phyloP scores from a whole-genome alignment of 2,329 filamentous ascomycete species.

The Rutstroemia sydowiana region DNA sequence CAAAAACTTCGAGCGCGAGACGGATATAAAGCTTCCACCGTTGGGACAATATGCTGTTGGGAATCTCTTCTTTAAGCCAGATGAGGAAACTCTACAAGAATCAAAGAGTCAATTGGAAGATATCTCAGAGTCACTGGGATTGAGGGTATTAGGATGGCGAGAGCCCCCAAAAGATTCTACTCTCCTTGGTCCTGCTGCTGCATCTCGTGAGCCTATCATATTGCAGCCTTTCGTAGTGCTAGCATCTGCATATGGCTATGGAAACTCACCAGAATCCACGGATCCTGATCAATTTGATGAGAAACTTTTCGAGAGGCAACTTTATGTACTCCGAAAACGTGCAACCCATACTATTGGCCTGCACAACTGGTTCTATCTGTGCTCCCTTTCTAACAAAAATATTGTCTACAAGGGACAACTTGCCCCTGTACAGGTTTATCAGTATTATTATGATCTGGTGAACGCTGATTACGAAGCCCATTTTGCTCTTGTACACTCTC shows the following conservation, averaged over 20 bases:
- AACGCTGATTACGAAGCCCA: slow-evolving; percentile 96
- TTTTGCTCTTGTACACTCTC: slow-evolving; percentile 93
- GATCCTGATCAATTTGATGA: slow-evolving; percentile 79
- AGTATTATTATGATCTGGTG: slow-evolving; percentile 95
- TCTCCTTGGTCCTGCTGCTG: slow-evolving; percentile 83
- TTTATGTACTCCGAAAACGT: slow-evolving; percentile 91
- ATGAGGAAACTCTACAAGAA: slow-evolving; percentile 80
- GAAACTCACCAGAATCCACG: slow-evolving; percentile 68
- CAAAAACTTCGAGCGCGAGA: slow-evolving; percentile 94
- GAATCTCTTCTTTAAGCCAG: slow-evolving; percentile 98
- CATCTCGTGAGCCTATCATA: slow-evolving; percentile 90
- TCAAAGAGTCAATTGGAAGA: slow-evolving; percentile 92
- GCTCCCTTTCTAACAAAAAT: slow-evolving; percentile 91
- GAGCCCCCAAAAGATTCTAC: slow-evolving; percentile 90
- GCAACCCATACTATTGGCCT: slow-evolving; percentile 90
- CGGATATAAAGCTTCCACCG: slow-evolving; percentile 78
- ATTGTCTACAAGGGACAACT: slow-evolving; percentile 99
- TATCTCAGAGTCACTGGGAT: slow-evolving; percentile 76
- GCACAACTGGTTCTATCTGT: slow-evolving; percentile 98
- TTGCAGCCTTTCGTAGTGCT: slow-evolving; percentile 93
- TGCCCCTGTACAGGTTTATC: slow-evolving; percentile 89
- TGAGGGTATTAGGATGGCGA: slow-evolving; percentile 93
- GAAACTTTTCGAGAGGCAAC: slow-evolving; percentile 80
- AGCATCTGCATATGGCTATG: slow-evolving; percentile 74
- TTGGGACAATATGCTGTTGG: slow-evolving; percentile 92